Conservation (phyloP, 2,329 filamentous ascomycete species). For the Arthrobotrys iridis region DNA sequence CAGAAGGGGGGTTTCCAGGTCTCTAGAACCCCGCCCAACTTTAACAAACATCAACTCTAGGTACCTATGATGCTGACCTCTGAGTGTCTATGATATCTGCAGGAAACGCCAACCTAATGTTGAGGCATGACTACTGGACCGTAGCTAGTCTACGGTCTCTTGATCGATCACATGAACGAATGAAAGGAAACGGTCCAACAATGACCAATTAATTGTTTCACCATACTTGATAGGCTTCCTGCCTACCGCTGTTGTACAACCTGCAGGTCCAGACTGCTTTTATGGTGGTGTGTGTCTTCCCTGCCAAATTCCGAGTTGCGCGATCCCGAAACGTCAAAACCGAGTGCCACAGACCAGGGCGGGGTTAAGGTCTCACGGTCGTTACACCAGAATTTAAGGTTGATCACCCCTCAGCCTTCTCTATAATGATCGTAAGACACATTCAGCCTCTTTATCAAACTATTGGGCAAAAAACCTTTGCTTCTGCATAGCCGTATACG, state of each 20-base stretch:
- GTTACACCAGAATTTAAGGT: conserved; percentile 21
- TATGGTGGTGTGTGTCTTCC: neutral
- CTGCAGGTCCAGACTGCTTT: conserved; percentile 8
- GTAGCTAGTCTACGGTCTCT: neutral
- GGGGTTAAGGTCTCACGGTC: conserved; percentile 8
- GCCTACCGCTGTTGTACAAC: conserved; percentile 11
- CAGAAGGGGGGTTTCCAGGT: neutral
- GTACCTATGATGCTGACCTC: too few relatives aligned
- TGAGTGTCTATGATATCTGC: conserved; percentile 4
- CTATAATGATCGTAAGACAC: neutral
- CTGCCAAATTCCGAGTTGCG: conserved; percentile 22
- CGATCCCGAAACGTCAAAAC: conserved; percentile 8
- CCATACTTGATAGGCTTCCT: conserved; percentile 3
- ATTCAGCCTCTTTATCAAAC: neutral
- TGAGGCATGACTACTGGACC: neutral
- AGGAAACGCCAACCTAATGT: neutral
- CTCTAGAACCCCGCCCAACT: neutral
- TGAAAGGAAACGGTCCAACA: neutral
- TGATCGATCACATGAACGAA: neutral
- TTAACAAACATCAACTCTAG: neutral
- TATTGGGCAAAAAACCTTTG: neutral
- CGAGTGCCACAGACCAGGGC: neutral
- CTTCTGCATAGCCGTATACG: neutral
- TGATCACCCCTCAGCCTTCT: neutral
- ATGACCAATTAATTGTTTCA: conserved; percentile 10